Percentiles rank a stretch among this genome's conserved stretches.
phyloP scores from a whole-genome alignment of 2,329 filamentous ascomycete genomes.

The Microdochium bolleyi region DNA sequence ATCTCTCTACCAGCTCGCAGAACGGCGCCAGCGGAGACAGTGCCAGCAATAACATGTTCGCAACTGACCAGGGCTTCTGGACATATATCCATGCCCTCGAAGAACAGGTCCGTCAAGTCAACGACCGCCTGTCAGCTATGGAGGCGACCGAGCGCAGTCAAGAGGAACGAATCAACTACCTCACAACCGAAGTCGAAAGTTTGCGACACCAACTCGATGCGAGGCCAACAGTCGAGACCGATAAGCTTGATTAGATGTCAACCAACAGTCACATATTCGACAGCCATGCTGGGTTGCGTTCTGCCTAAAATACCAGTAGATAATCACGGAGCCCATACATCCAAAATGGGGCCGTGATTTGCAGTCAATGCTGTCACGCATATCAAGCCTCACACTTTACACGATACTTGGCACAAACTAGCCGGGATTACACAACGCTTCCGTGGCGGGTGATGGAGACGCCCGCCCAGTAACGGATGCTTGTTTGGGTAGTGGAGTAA shows the following conservation, averaged over 20 bases:
- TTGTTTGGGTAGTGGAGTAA: not conserved
- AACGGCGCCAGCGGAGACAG: slow-evolving; percentile 49
- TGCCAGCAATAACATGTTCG: slow-evolving; percentile 58
- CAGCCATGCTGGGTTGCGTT: not conserved
- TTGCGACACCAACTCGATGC: slow-evolving; percentile 22
- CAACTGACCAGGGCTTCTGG: slow-evolving; percentile 59
- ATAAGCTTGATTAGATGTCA: slow-evolving; percentile 10
- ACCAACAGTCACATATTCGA: not conserved
- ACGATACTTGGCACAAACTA: no score
- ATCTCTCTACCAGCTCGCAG: slow-evolving; percentile 24
- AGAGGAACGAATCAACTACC: slow-evolving; percentile 25
- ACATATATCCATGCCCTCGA: slow-evolving; percentile 66
- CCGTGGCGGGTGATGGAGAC: not conserved
- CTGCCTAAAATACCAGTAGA: not conserved
- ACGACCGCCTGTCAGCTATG: slow-evolving; percentile 33
- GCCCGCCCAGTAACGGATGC: not conserved
- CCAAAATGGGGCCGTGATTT: no score
- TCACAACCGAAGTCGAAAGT: slow-evolving; percentile 25
- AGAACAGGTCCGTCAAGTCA: slow-evolving; percentile 40
- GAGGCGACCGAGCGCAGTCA: slow-evolving; percentile 28
- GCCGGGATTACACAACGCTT: no score
- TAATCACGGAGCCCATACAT: no score
- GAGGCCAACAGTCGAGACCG: slow-evolving; percentile 10
- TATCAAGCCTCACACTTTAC: no score
- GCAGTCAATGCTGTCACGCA: no score